Evolutionary conservation across 2,329 filamentous ascomycete species (phyloP), one percentile per base, ranked within the genome.

Genomic region (Camptophora hylomeconis): DNA sequence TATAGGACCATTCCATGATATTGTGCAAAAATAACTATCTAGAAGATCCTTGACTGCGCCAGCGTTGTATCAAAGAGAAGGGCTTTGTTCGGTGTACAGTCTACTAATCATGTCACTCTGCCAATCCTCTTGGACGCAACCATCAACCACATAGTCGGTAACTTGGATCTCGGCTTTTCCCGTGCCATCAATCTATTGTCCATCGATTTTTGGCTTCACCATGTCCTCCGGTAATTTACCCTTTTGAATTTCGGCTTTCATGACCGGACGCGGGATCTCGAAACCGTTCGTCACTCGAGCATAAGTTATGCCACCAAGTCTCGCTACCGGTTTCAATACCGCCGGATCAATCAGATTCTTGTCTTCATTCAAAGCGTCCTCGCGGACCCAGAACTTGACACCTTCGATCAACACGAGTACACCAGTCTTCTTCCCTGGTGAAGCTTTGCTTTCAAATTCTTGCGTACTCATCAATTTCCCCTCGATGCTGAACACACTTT

Each of bases 251-350:
- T 38, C 40, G 12, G 35, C 24, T 18, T 37, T 24, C 13, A 39
- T 30, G 4, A 38, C 64, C 0, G 67, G 74, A 21, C 79, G 61
- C 5, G 67, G 70, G 14, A 93, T 54, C 60, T 93, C 84, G 15
- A 82, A 57, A 0, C 60, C 76, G 38, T 86, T 73, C 0, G 68
- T 74, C 1, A 69, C 60, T 23, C 84, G 67, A 1, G 67, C 78
- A 50, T 93, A 95, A 0, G 78, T 78, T 44, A 94, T 92, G 2
- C 87, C 87, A 15, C 87, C 87, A 14, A 94, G 47, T 20, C 87
- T 72, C 5, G 28, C 29, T 10, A 93, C 66, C 0, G 87, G 83
- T 37, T 71, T 71, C 32, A 94, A 56, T 6, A 92, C 65, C 57
- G 75, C 67, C 7, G 81, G 72, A 52, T 92, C 80, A 33, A 95